Evolutionary conservation across 305 asterid species (phyloP), one percentile per base, ranked within the genome.

Genomic region (Fraxinus greggii): DNA sequence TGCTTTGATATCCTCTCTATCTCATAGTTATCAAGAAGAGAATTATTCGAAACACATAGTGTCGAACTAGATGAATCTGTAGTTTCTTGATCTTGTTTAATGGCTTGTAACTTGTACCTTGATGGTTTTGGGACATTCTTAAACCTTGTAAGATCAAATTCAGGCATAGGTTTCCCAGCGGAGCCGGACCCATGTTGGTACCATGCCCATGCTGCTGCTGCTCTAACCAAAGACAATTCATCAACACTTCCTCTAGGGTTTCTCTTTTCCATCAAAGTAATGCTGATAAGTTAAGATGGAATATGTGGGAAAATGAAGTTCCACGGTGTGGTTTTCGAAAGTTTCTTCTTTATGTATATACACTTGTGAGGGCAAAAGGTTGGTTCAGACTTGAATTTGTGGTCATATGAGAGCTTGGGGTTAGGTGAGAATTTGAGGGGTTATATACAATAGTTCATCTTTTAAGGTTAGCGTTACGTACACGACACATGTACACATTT

Each of bases 141-240:
- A 5, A 82, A 32, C 48, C 83, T 79, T 83, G 87, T 54, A 15
- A 75, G 86, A 33, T 89, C 87, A 31, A 48, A 75, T 82, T 92
- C 92, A 0, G 79, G 85, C 33, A 83, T 12, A 5, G 86, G 36
- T 19, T 87, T 59, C 29, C 78, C 78, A 5, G 84, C 90, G 19
- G 86, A 77, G 33, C 88, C 88, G 29, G 95, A 90, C 21, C 94
- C 92, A 24, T 76, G 94, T 28, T 89, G 87, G 51, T 80, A 83
- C 93, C 93, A 86, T 10, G 92, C 90, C 92, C 92, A 91, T 82
- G 93, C 92, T 33, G 93, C 92, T 33, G 93, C 90, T 1, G 95
- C 89, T 82, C 91, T 91, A 4, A 83, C 90, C 36, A 85, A 1
- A 32, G 89, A 83, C n/a, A 80, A 76, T 77, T 91, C 92, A 33